Percentiles rank a stretch among this genome's conserved stretches.
Conservation (phyloP, 2,329 filamentous ascomycete species). For the Fusarium longipes region DNA sequence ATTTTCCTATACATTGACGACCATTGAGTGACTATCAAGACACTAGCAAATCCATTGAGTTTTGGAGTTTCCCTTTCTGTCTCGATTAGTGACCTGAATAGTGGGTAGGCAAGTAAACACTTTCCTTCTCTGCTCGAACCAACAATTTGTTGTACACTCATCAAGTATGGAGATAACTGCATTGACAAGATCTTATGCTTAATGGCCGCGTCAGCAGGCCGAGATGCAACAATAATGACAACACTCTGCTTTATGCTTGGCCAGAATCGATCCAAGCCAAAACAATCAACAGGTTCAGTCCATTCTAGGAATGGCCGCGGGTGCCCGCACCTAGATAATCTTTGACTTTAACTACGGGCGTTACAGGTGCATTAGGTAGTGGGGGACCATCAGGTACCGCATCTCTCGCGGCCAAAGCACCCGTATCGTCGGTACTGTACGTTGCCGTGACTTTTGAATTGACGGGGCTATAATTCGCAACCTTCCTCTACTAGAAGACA, state of each 20-base stretch:
- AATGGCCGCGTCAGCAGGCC: conserved; percentile 25
- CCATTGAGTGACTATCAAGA: conserved; percentile 8
- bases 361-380: conserved; percentile 30
- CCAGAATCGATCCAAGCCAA: conserved; percentile 20
- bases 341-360: conserved; percentile 22
- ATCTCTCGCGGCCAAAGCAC: conserved; percentile 8
- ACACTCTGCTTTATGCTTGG: conserved; percentile 28
- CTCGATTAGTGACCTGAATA: background rate
- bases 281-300: conserved; percentile 15
- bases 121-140: conserved; percentile 4
- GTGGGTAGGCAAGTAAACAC: background rate
- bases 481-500: background rate
- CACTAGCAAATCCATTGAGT: conserved; percentile 25
- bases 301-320: background rate
- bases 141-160: conserved; percentile 8
- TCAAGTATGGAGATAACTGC: no score
- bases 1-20: conserved; percentile 10
- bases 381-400: conserved; percentile 28
- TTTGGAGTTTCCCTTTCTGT: background rate
- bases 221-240: conserved; percentile 17
- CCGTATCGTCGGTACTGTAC: conserved; percentile 3
- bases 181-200: conserved; percentile 5
- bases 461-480: background rate
- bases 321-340: background rate
- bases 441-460: conserved; percentile 1